These are phyloP conservation scores for Saturnispora diversa DNA, from an alignment of 805 yeast genomes.

Conservation along the genomic window DNA sequence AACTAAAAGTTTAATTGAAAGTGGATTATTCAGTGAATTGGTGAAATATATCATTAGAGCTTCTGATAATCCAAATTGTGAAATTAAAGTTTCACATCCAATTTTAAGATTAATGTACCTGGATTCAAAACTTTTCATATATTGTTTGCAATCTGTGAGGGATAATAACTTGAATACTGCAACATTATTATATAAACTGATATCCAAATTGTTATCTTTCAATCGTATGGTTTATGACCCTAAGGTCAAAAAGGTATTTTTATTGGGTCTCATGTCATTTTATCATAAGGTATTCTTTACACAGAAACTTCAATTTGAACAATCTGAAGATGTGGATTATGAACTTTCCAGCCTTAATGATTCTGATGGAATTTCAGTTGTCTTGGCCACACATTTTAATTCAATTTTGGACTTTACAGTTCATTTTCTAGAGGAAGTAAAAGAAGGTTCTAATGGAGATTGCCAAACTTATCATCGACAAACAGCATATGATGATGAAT, in stretches of 20 bases:
- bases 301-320: background rate
- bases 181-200: slow-evolving; percentile 15
- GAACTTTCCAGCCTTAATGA: slow-evolving; percentile 23
- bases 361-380: slow-evolving; percentile 19
- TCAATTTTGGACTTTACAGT: slow-evolving; percentile 21
- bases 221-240: slow-evolving; percentile 60
- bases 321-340: slow-evolving; percentile 17
- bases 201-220: slow-evolving; percentile 24
- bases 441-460: slow-evolving; percentile 53
- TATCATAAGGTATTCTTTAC: slow-evolving; percentile 20
- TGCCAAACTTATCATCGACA: slow-evolving; percentile 44
- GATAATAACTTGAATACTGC: slow-evolving; percentile 10
- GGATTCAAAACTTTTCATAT: slow-evolving; percentile 30
- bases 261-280: slow-evolving; percentile 26
- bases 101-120: slow-evolving; percentile 34
- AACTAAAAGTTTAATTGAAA: slow-evolving; percentile 29
- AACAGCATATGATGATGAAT: slow-evolving; percentile 32
- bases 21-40: slow-evolving; percentile 40
- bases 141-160: slow-evolving; percentile 7
- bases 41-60: slow-evolving; percentile 36
- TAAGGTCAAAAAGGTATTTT: slow-evolving; percentile 50
- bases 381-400: slow-evolving; percentile 23
- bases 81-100: slow-evolving; percentile 32
- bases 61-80: slow-evolving; percentile 36
- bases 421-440: slow-evolving; percentile 62